Evolutionary conservation across 208 protist species (phyloP).

Genomic region (Naegleria lovaniensis): DNA sequence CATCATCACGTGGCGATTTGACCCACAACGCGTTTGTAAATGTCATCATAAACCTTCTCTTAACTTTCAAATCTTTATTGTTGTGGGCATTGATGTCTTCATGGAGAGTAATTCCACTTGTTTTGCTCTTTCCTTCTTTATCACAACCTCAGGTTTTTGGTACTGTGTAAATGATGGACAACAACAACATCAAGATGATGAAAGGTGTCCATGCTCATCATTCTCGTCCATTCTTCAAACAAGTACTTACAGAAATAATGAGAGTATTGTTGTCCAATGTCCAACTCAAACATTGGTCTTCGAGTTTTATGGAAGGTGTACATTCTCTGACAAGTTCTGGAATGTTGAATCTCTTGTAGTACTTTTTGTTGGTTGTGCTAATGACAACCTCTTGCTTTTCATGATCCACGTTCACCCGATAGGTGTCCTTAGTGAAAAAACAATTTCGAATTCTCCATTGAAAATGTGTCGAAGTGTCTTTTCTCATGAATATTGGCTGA

Average conservation of each 20-base stretch:
- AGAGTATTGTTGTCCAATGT: conserved; percentile 81
- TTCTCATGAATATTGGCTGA: conserved; percentile 65
- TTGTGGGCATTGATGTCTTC: conserved; percentile 22
- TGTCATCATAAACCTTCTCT: neutral
- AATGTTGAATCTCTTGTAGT: conserved; percentile 78
- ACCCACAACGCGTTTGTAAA: neutral
- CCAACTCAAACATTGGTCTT: conserved; percentile 50
- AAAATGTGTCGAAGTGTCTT: conserved; percentile 69
- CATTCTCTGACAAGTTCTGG: conserved; percentile 66
- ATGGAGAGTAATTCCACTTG: neutral
- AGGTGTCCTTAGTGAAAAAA: conserved; percentile 72
- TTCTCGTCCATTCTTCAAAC: neutral
- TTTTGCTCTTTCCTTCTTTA: conserved; percentile 5
- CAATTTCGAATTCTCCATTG: conserved; percentile 78
- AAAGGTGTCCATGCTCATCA: neutral
- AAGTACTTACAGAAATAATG: conserved; percentile 53
- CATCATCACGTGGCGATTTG: neutral
- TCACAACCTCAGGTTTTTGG: neutral
- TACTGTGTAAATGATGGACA: neutral
- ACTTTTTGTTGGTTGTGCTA: conserved; percentile 88
- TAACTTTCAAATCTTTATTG: neutral
- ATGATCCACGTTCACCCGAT: conserved; percentile 66
- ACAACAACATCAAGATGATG: neutral
- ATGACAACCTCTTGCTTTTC: conserved; percentile 67
- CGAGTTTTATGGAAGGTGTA: conserved; percentile 8